Evolutionary conservation across 352 stramenopile genomes (phyloP).

Genomic region (Phytophthora ohioensis): DNA sequence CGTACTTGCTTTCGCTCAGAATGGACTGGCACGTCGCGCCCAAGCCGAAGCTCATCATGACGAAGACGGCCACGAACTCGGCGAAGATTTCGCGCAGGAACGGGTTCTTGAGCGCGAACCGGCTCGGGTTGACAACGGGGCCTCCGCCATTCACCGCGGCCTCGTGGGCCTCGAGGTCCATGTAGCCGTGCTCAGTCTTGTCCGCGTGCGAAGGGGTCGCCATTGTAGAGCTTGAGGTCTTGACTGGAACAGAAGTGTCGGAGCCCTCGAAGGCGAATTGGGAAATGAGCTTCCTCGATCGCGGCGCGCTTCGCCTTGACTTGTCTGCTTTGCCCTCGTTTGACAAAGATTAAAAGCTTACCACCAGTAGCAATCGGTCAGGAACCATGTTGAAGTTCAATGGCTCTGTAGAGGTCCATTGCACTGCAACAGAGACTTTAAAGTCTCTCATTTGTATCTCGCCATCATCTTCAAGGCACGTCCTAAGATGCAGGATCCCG

Average conservation of each 20-base stretch:
- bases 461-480: constrained; percentile 25
- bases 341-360: constrained; percentile 44
- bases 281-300: constrained; percentile 21
- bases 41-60: constrained; percentile 54
- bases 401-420: constrained; percentile 35
- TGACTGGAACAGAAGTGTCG: constrained; percentile 24
- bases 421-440: constrained; percentile 10
- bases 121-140: constrained; percentile 24
- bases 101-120: constrained; percentile 50
- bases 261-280: constrained; percentile 29
- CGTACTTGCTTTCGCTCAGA: constrained; percentile 38
- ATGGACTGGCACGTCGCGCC: constrained; percentile 46
- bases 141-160: constrained; percentile 27
- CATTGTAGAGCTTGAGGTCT: constrained; percentile 12
- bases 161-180: constrained; percentile 43
- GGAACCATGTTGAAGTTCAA: constrained; percentile 44
- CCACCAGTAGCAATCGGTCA: constrained; percentile 34
- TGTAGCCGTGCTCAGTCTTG: constrained; percentile 47
- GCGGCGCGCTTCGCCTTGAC: no score
- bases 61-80: constrained; percentile 51
- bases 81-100: constrained; percentile 43
- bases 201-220: constrained; percentile 34
- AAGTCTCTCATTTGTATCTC: constrained; percentile 6
- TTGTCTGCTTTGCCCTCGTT: constrained; percentile 10
- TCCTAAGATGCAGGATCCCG: constrained; percentile 5